Conservation (phyloP, 805 yeast species). For the Kuraishia capsulata region DNA sequence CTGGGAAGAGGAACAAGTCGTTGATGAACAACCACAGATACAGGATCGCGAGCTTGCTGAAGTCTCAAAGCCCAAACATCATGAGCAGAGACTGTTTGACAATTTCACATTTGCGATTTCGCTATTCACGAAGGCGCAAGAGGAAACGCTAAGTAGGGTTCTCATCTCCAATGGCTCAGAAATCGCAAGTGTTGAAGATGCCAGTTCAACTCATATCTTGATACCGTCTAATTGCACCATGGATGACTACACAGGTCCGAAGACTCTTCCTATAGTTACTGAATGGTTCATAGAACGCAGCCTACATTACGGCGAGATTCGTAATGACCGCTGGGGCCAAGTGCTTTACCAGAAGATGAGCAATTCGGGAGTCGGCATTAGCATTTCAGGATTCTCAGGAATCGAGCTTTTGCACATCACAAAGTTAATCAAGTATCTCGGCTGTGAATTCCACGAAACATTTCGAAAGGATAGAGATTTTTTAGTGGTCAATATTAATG, state of each 20-base stretch:
- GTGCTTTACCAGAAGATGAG: constrained; percentile 28
- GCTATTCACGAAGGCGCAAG: constrained; percentile 31
- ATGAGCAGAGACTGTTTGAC: constrained; percentile 23
- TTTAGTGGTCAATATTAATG: constrained; percentile 41
- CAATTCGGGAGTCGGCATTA: constrained; percentile 23
- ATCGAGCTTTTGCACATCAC: constrained; percentile 60
- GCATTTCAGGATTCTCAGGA: constrained; percentile 71
- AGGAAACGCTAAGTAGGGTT: constrained; percentile 27
- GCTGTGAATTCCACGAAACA: constrained; percentile 39
- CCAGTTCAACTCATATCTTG: constrained; percentile 9
- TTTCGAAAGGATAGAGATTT: constrained; percentile 45
- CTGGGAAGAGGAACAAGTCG: constrained; percentile 14
- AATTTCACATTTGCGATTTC: constrained; percentile 31
- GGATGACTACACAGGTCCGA: constrained; percentile 4
- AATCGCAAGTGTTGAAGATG: background rate
- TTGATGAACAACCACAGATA: background rate
- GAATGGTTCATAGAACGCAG: constrained; percentile 81
- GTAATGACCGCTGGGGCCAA: constrained; percentile 54
- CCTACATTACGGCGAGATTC: constrained; percentile 41
- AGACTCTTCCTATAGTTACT: constrained; percentile 35
- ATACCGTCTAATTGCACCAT: constrained; percentile 15
- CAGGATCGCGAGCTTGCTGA: background rate
- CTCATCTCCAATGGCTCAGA: constrained; percentile 38
- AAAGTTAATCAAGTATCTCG: constrained; percentile 47
- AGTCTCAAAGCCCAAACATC: constrained; percentile 3